Conservation (phyloP, 495 filamentous ascomycete genomes). For the Penicillium longicatenatum region DNA sequence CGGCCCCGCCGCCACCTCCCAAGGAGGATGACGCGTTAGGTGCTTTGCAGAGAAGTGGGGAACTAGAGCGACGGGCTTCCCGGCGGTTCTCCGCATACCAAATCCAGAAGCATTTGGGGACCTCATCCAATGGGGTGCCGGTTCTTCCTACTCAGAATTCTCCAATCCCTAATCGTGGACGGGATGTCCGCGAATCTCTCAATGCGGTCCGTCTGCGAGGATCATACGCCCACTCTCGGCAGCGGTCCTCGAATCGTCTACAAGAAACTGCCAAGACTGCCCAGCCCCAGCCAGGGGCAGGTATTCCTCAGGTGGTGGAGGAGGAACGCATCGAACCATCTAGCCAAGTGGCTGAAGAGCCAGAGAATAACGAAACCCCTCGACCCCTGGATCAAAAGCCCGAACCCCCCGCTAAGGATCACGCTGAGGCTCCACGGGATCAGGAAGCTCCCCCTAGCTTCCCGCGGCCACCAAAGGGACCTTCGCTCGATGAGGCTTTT, state of each 20-base stretch:
- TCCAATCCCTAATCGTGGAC: slow-evolving; percentile 83
- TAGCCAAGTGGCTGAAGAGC: slow-evolving; percentile 36
- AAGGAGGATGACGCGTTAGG: slow-evolving; percentile 89
- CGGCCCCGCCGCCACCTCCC: slow-evolving; percentile 72
- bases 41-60: slow-evolving; percentile 85
- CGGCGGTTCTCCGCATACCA: slow-evolving; percentile 93
- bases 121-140: slow-evolving; percentile 76
- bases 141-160: slow-evolving; percentile 85
- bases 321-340: slow-evolving; percentile 36
- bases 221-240: slow-evolving; percentile 65
- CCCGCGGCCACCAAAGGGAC: slow-evolving; percentile 37
- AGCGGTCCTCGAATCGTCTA: slow-evolving; percentile 54
- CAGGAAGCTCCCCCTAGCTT: slow-evolving; percentile 28
- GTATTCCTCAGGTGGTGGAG: slow-evolving; percentile 67
- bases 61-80: slow-evolving; percentile 91
- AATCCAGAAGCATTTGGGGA: slow-evolving; percentile 87
- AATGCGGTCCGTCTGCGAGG: slow-evolving; percentile 85
- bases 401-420: slow-evolving; percentile 39
- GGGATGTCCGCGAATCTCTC: slow-evolving; percentile 87
- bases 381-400: slow-evolving; percentile 65
- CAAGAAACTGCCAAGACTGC: slow-evolving; percentile 58
- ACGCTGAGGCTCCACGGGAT: slow-evolving; percentile 23
- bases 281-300: slow-evolving; percentile 49
- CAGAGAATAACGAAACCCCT: slow-evolving; percentile 42
- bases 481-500: slow-evolving; percentile 40